Base-by-base conservation (phyloP, 371 early-diverging fungal species). In the Parasitella parasitica region DNA sequence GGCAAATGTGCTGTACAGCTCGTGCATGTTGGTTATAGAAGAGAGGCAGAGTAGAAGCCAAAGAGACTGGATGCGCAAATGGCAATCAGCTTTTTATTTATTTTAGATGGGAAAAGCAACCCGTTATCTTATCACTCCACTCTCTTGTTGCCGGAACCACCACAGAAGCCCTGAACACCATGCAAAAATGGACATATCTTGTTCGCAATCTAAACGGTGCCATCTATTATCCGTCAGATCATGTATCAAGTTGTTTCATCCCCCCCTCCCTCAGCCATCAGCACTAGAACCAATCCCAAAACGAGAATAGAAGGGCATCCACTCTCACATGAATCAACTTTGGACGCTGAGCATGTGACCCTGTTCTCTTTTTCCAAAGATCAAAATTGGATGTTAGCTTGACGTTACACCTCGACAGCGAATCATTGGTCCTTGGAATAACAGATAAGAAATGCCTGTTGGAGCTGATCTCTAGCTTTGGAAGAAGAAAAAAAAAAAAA, bases 121-220 rank as follows among this genome's bases (percentile, higher is more conserved):
- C 64, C 64, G 64, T 63, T 63, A 63, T 63, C 64, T 63, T 63
- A 63, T 63, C 64, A 63, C 18, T 18, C 28, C 46, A 16, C 27
- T 27, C 35, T 59, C 24, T 26, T 11, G 18, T 32, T 28, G 50
- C 59, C 59, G 59, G 59, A 51, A 37, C 37, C 28, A 27, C 13
- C 20, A 18, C 16, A 30, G 13, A 22, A 54, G 32, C 41, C 27
- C 35, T 24, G 34, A 27, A 46, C n/a, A n/a, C n/a, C n/a, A 46
- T 46, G 46, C 20, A 46, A 46, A 43, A 46, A 12, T 46, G 46
- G 24, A 46, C 4, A 63, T 57, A 63, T 63, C 63, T 56, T 63
- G 57, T 63, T 57, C 51, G 22, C 53, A 38, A 18, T 26, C 39
- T 24, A 46, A 24, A 12, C 46, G 12, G 20, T 24, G 24, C 12